Conservation (phyloP, 768 basidiomycete genomes). For the Tulasnella sp. region DNA sequence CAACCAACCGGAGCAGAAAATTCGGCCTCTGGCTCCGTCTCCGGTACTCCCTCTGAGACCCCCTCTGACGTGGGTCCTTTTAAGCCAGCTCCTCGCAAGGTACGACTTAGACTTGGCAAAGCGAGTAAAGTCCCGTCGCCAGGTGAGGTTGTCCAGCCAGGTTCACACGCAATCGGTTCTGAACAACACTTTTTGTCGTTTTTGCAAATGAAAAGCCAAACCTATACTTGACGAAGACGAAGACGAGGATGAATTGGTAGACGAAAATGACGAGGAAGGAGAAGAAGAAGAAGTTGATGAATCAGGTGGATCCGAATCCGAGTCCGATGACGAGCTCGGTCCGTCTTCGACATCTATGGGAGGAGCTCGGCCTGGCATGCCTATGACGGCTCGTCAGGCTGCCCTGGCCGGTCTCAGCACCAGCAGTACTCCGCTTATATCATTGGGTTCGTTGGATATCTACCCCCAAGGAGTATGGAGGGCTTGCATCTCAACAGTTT, state of each 20-base stretch:
- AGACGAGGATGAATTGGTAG: constrained; percentile 16
- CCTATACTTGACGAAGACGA: constrained; percentile 7
- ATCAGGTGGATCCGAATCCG: constrained; percentile 21
- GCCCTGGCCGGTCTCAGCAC: constrained; percentile 27
- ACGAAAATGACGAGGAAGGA: constrained; percentile 24
- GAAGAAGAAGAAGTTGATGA: constrained; percentile 17
- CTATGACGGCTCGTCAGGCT: constrained; percentile 32
- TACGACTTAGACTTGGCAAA: constrained; percentile 21
- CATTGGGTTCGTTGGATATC: constrained; percentile 21
- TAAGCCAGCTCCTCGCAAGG: constrained; percentile 17
- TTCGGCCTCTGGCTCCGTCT: constrained; percentile 17
- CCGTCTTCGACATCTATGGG: neutral
- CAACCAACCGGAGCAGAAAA: constrained; percentile 20
- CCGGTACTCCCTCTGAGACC: constrained; percentile 22
- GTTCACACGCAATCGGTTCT: neutral
- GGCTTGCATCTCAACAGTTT: neutral
- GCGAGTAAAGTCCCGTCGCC: neutral
- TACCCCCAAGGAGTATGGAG: neutral
- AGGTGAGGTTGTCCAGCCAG: neutral
- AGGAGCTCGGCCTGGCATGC: constrained; percentile 3
- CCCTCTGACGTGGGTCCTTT: constrained; percentile 29
- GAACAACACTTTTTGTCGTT: neutral
- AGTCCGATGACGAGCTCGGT: neutral
- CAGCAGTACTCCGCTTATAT: constrained; percentile 4
- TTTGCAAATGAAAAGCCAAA: neutral